These are phyloP conservation scores for Rhizopus sp. DNA, from an alignment of 371 early-diverging fungal genomes.

Conservation along the genomic window DNA sequence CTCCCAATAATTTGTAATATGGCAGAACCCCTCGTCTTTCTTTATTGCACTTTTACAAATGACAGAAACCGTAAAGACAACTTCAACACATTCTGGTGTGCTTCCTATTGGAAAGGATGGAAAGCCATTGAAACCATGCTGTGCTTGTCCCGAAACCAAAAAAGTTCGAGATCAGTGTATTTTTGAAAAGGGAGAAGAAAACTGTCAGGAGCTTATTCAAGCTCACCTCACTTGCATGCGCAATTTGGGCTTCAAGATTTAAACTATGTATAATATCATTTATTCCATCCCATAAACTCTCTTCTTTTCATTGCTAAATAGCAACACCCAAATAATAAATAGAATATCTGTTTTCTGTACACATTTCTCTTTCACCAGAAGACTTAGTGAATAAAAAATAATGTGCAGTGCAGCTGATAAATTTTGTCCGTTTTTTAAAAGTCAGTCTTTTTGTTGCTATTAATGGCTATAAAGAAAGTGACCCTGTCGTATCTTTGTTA, in stretches of 20 bases:
- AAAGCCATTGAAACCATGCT: slow-evolving; percentile 90
- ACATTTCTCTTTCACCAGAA: too few species aligned
- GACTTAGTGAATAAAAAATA: too few species aligned
- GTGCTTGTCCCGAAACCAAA: slow-evolving; percentile 95
- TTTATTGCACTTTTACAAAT: slow-evolving; percentile 17
- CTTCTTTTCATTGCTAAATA: too few species aligned
- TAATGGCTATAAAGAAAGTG: too few species aligned
- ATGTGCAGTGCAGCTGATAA: too few species aligned
- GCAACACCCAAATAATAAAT: too few species aligned
- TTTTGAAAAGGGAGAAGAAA: slow-evolving; percentile 82
- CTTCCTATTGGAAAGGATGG: slow-evolving; percentile 58
- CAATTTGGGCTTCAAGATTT: slow-evolving; percentile 91
- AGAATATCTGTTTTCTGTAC: too few species aligned
- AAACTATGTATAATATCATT: slow-evolving; percentile 14
- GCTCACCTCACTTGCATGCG: slow-evolving; percentile 93
- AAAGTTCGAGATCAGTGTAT: slow-evolving; percentile 89
- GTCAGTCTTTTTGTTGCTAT: too few species aligned
- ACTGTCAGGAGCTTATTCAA: slow-evolving; percentile 85
- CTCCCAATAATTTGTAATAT: background rate
- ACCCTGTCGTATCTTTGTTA: too few species aligned
- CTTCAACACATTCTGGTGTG: slow-evolving; percentile 46
- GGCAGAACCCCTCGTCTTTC: slow-evolving; percentile 7
- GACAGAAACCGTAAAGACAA: slow-evolving; percentile 46
- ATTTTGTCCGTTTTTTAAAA: too few species aligned
- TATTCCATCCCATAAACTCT: too few species aligned